These are phyloP conservation scores for Pneumocystis wakefieldiae DNA, from an alignment of 1,139 yeast species.

Conservation along the genomic window DNA sequence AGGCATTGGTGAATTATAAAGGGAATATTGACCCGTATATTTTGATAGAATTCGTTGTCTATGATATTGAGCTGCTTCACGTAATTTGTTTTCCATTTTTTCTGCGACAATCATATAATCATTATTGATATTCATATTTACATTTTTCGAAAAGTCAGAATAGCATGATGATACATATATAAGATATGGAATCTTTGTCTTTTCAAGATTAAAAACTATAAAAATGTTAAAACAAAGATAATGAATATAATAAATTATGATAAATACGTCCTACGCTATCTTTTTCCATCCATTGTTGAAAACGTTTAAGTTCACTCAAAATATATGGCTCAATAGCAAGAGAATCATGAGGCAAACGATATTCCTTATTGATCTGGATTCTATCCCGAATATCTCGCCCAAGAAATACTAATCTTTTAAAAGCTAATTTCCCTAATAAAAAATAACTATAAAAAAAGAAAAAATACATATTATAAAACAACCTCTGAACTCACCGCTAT, in stretches of 20 bases:
- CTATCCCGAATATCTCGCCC: conserved; percentile 5
- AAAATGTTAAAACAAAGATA: neutral
- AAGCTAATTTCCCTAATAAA: conserved; percentile 8
- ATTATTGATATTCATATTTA: neutral
- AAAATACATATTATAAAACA: neutral
- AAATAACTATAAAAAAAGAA: neutral
- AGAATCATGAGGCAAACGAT: neutral
- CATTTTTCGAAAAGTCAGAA: neutral
- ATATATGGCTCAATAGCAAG: neutral
- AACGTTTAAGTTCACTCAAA: neutral
- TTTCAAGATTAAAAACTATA: neutral
- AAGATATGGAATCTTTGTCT: neutral
- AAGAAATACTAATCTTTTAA: conserved; percentile 4
- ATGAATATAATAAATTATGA: neutral
- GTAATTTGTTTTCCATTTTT: neutral
- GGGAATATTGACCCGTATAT: neutral
- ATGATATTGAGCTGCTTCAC: neutral
- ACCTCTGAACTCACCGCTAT: neutral
- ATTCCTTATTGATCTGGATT: neutral
- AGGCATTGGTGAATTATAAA: neutral
- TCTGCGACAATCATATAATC: neutral
- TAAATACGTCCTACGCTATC: neutral
- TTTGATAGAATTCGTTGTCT: neutral
- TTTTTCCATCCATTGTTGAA: neutral
- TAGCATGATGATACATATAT: neutral